These are phyloP conservation scores for Pisolithus microcarpus DNA, from an alignment of 768 basidiomycete genomes.

Conservation along the genomic window DNA sequence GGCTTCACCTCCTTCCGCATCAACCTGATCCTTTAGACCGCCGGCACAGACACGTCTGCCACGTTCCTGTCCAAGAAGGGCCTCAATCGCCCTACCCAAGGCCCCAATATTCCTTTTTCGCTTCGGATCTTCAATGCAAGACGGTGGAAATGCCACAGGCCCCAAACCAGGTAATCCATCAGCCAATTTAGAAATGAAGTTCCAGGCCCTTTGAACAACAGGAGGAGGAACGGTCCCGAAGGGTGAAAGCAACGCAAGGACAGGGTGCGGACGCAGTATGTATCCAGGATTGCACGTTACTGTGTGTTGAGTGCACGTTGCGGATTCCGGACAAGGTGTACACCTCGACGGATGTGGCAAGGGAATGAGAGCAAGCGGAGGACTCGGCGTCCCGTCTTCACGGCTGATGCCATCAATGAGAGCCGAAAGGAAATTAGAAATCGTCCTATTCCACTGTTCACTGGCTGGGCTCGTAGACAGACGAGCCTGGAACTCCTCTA, in stretches of 20 bases:
- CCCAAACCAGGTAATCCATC: constrained; percentile 74
- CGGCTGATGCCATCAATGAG: constrained; percentile 20
- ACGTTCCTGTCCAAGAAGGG: constrained; percentile 52
- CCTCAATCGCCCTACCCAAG: constrained; percentile 67
- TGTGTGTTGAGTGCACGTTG: constrained; percentile 46
- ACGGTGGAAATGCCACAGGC: constrained; percentile 68
- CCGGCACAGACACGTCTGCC: constrained; percentile 61
- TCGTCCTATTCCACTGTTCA: constrained; percentile 46
- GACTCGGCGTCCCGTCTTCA: constrained; percentile 39
- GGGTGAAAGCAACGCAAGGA: constrained; percentile 40
- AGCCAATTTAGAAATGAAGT: constrained; percentile 37
- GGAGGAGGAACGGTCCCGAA: constrained; percentile 33
- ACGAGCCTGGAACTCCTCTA: constrained; percentile 42
- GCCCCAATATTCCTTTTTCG: constrained; percentile 67
- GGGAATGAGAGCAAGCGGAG: constrained; percentile 47
- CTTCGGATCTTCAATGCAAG: constrained; percentile 71
- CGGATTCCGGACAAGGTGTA: constrained; percentile 68
- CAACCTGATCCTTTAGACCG: constrained; percentile 29
- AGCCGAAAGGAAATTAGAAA: constrained; percentile 31
- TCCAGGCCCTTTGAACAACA: constrained; percentile 38
- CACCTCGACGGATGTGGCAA: constrained; percentile 56
- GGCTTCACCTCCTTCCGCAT: constrained; percentile 61
- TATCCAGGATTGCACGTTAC: constrained; percentile 66
- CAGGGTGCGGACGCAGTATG: constrained; percentile 54
- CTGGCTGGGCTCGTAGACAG: constrained; percentile 48